A percentile compares a stretch with the other conserved stretches of the same genome.
These are phyloP conservation scores for Fusarium anthophilum DNA, from an alignment of 2,329 filamentous ascomycete genomes.

Conservation along the genomic window DNA sequence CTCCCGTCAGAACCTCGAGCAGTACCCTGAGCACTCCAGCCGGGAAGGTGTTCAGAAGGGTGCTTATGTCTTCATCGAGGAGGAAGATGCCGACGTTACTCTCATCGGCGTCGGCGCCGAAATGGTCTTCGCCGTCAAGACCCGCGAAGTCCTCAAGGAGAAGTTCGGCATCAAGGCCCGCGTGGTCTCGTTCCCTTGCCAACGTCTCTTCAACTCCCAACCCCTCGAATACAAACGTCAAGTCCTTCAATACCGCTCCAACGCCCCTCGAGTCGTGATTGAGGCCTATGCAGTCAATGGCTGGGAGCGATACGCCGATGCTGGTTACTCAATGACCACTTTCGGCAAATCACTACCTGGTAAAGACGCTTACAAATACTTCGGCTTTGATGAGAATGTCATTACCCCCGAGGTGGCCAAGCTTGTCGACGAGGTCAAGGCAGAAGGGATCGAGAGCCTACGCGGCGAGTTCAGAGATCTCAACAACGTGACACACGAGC, in stretches of 20 bases:
- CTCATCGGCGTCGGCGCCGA: slow-evolving; percentile 53
- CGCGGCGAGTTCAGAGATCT: slow-evolving; percentile 47
- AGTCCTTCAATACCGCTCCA: slow-evolving; percentile 54
- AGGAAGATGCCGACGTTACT: slow-evolving; percentile 55
- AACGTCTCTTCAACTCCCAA: slow-evolving; percentile 55
- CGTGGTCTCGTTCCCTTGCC: slow-evolving; percentile 57
- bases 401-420: slow-evolving; percentile 49
- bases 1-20: slow-evolving; percentile 55
- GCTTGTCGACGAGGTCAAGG: slow-evolving; percentile 44
- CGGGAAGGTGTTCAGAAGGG: slow-evolving; percentile 55
- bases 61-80: slow-evolving; percentile 58
- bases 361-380: slow-evolving; percentile 63
- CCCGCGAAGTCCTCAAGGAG: slow-evolving; percentile 50
- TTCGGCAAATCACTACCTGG: slow-evolving; percentile 67
- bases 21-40: slow-evolving; percentile 50
- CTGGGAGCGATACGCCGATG: slow-evolving; percentile 70
- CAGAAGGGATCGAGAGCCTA: slow-evolving; percentile 44
- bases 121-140: slow-evolving; percentile 47
- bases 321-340: slow-evolving; percentile 60
- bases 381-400: slow-evolving; percentile 62
- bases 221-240: slow-evolving; percentile 55
- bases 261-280: slow-evolving; percentile 63
- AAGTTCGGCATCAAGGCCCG: slow-evolving; percentile 51
- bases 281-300: slow-evolving; percentile 67
- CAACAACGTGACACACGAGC: slow-evolving; percentile 38